phyloP scores from a whole-genome alignment of 306 rosid species.

The Lathyrus sativus region DNA sequence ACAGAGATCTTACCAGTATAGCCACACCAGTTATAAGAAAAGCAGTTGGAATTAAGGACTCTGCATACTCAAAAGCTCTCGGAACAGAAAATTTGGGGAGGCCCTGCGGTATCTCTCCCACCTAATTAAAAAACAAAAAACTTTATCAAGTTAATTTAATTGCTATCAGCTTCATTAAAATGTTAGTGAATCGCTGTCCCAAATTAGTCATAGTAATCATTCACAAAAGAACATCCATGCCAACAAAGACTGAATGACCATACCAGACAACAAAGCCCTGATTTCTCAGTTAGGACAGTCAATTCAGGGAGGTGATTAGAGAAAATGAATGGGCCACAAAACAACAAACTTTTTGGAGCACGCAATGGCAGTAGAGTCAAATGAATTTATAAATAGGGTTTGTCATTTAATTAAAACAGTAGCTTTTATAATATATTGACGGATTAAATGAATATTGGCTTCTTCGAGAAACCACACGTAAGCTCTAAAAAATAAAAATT shows the following conservation, averaged over 20 bases:
- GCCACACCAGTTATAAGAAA: slow-evolving; percentile 94
- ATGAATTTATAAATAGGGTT: neutral
- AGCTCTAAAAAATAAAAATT: slow-evolving; percentile 8
- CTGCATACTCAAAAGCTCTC: slow-evolving; percentile 62
- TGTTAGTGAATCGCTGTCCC: slow-evolving; percentile 22
- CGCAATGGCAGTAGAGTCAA: slow-evolving; percentile 11
- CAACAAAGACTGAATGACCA: slow-evolving; percentile 30
- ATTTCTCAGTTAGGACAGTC: slow-evolving; percentile 27
- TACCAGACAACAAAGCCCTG: slow-evolving; percentile 24
- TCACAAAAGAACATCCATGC: slow-evolving; percentile 34
- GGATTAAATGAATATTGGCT: neutral
- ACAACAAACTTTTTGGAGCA: neutral
- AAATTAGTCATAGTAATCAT: slow-evolving; percentile 5
- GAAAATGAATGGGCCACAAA: neutral
- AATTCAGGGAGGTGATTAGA: slow-evolving; percentile 10
- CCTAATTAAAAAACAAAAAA: slow-evolving; percentile 54
- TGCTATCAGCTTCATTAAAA: slow-evolving; percentile 21
- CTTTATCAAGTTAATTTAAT: slow-evolving; percentile 24
- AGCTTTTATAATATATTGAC: neutral
- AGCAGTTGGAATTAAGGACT: slow-evolving; percentile 90
- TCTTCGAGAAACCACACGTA: neutral
- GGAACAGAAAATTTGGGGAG: slow-evolving; percentile 89
- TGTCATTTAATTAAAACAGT: neutral
- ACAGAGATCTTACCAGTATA: slow-evolving; percentile 70
- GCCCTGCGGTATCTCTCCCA: slow-evolving; percentile 95